phyloP scores from a whole-genome alignment of 169 alveolate species.

The Plasmodium vivax region DNA sequence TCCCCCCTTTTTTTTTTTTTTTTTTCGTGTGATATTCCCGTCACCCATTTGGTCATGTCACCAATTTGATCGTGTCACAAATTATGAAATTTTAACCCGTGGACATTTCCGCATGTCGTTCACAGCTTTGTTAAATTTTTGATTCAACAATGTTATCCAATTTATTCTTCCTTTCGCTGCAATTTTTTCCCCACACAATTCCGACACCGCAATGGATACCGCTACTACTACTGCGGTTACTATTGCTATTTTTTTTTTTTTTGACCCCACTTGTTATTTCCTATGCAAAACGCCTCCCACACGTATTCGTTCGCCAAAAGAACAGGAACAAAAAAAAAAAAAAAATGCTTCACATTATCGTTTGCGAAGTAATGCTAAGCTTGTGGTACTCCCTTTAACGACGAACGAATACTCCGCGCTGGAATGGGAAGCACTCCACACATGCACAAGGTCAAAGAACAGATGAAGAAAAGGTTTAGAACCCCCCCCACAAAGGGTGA shows the following conservation, averaged over 20 bases:
- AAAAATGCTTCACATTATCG: not conserved
- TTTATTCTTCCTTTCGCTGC: not conserved
- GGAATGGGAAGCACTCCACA: not conserved
- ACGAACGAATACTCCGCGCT: not conserved
- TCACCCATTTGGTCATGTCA: not conserved
- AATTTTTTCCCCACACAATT: not conserved
- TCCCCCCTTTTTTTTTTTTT: not conserved
- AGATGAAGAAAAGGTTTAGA: not conserved
- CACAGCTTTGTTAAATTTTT: not conserved
- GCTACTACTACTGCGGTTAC: not conserved
- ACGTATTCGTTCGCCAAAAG: not conserved
- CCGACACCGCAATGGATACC: not conserved
- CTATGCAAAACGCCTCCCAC: not conserved
- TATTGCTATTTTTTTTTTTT: not conserved
- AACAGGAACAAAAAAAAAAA: not conserved
- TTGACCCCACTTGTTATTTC: not conserved
- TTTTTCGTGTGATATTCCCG: not conserved
- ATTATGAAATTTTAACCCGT: slow-evolving; percentile 6
- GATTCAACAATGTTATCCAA: not conserved
- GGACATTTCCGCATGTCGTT: not conserved
- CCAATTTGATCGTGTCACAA: not conserved
- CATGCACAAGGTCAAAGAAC: not conserved
- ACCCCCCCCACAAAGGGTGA: not conserved
- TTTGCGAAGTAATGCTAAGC: not conserved
- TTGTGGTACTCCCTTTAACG: not conserved